Evolutionary conservation across 495 filamentous ascomycete genomes (phyloP), one percentile per base, ranked within the genome.

Genomic region (Talaromyces wortmannii): DNA sequence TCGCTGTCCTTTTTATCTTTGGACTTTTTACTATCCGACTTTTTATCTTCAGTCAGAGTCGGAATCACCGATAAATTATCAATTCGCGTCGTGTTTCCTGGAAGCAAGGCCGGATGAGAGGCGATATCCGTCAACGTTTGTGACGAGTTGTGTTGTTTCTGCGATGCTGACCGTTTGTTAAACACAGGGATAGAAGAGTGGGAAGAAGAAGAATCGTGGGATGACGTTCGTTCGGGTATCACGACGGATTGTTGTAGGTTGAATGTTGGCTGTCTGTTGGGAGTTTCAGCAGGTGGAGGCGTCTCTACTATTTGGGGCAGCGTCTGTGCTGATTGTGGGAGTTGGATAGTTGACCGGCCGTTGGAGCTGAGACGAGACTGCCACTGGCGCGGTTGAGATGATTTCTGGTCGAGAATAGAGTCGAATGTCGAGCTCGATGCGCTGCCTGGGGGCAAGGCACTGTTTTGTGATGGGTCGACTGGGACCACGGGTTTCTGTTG

Each of bases 41-140:
- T 85, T 56, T 82, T 84, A 49, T 89, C 86, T 55, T 89, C 83
- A 2, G 76, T 62, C 29, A 90, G 73, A 0, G 87, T 95, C 3
- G 91, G 91, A 48, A 95, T 91, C 63, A 92, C 90, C 1, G 90
- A 91, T 12, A 95, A 76, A 53, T 77, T 85, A 64, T 91, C 89
- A 2, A 88, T 95, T 15, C 86, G 80, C 0, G 78, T 84, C 44
- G 73, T 83, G 59, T 84, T 87, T 16, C 87, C 90, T 10, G 88
- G 85, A 1, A 92, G 68, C 29, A 83, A 77, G 6, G 86, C 83
- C n/a, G 85, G 80, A 52, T 79, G 75, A 13, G 75, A 74, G 11
- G 80, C 72, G 61, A 88, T 82, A 40, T 89, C 83, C 59, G 81
- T 82, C 32, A 87, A 68, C 5, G 71, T 78, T 52, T 79, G 75